Evolutionary conservation across 768 basidiomycete genomes (phyloP).

Genomic region (Kwoniella shandongensis): DNA sequence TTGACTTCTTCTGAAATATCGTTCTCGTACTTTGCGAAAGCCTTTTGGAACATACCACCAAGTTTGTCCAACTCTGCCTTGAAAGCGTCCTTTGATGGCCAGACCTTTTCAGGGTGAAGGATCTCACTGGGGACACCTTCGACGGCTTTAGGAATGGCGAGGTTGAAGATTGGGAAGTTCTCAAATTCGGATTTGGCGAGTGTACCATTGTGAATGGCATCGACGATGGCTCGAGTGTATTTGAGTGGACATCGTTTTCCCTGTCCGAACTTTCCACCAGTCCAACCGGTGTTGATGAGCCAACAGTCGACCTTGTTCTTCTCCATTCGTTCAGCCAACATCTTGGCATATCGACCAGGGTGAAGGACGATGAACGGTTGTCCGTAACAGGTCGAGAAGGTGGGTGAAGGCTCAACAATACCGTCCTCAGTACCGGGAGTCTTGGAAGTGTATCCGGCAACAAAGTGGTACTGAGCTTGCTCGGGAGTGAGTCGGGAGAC

Average conservation of each 20-base stretch:
- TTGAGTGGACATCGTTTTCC: conserved; percentile 96
- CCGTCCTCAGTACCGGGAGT: conserved; percentile 99
- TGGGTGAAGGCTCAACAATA: conserved; percentile 95
- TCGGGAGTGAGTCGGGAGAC: conserved; percentile 87
- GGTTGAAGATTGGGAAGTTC: conserved; percentile 74
- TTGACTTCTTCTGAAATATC: conserved; percentile 79
- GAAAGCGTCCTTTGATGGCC: conserved; percentile 87
- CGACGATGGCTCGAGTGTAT: conserved; percentile 92
- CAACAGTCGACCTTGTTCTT: conserved; percentile 88
- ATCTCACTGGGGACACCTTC: conserved; percentile 87
- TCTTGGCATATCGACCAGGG: conserved; percentile 90
- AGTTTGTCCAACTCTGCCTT: conserved; percentile 83
- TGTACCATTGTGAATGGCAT: conserved; percentile 91
- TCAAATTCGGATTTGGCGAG: conserved; percentile 85
- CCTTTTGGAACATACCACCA: conserved; percentile 89
- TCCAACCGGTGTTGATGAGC: conserved; percentile 92
- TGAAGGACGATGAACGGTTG: conserved; percentile 99
- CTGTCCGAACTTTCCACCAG: conserved; percentile 85
- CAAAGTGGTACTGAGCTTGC: conserved; percentile 96
- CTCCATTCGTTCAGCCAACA: conserved; percentile 93
- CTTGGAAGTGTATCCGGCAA: conserved; percentile 88
- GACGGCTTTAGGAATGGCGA: conserved; percentile 76
- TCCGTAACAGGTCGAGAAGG: conserved; percentile 98
- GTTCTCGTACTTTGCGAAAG: conserved; percentile 85
- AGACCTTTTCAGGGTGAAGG: conserved; percentile 82